phyloP scores from a whole-genome alignment of 139 green algal species.

The Pseudopediastrum boryanum region DNA sequence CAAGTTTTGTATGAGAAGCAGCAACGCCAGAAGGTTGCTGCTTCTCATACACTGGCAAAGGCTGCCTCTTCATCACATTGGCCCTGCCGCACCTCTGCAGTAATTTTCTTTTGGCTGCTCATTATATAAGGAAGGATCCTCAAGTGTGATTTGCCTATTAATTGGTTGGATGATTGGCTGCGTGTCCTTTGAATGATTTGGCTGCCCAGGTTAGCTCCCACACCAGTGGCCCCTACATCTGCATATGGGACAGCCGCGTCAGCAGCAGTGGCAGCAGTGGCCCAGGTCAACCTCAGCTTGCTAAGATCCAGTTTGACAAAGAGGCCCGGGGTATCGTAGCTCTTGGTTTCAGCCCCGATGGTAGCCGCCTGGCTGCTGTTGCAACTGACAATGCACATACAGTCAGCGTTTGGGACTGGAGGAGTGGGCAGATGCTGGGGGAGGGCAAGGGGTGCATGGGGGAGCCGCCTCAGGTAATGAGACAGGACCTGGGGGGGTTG shows the following conservation, averaged over 20 bases:
- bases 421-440: constrained; percentile 45
- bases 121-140: no score
- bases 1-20: no score
- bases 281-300: constrained; percentile 42
- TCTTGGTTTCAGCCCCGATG: constrained; percentile 62
- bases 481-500: no score
- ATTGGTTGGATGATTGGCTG: constrained; percentile 3
- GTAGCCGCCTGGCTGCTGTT: constrained; percentile 58
- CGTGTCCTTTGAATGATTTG: not conserved
- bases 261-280: constrained; percentile 13
- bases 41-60: no score
- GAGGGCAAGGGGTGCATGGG: constrained; percentile 61
- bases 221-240: constrained; percentile 62
- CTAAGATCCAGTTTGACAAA: constrained; percentile 57
- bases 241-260: constrained; percentile 65
- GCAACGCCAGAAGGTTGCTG: no score
- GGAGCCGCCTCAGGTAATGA: constrained; percentile 64
- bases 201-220: constrained; percentile 48
- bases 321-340: constrained; percentile 54
- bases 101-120: no score
- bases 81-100: no score
- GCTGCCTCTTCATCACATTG: no score
- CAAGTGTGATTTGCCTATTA: no score
- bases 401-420: constrained; percentile 76
- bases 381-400: constrained; percentile 75